Evolutionary conservation across 768 basidiomycete genomes (phyloP).

Genomic region (Termitomyces sp.): DNA sequence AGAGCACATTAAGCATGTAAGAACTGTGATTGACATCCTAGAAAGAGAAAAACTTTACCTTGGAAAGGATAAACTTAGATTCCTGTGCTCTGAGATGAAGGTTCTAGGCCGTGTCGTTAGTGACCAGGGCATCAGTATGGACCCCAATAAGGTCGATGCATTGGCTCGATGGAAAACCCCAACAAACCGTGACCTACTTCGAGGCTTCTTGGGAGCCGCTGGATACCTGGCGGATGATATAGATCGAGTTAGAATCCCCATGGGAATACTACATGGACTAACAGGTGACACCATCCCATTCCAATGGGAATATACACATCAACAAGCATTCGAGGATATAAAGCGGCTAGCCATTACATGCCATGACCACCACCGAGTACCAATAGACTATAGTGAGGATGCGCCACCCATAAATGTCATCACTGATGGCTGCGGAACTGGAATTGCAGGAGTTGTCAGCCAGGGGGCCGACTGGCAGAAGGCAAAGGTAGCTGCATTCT

Average conservation of each 20-base stretch:
- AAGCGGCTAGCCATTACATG: not conserved
- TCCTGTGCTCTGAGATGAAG: not conserved
- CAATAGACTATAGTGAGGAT: no score
- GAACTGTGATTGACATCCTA: not conserved
- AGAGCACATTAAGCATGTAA: not conserved
- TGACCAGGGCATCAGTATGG: not conserved
- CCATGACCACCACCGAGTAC: no score
- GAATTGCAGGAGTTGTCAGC: no score
- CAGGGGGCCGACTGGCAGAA: no score
- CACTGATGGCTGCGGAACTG: not conserved
- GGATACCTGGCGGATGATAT: not conserved
- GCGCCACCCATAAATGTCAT: not conserved
- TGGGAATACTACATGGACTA: not conserved
- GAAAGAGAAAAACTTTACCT: not conserved
- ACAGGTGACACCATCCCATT: not conserved
- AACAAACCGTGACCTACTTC: not conserved
- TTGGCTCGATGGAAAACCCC: not conserved
- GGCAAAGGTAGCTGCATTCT: no score
- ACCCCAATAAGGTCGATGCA: not conserved
- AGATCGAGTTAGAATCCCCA: not conserved
- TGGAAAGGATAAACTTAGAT: not conserved
- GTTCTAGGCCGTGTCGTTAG: not conserved
- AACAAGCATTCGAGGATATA: not conserved
- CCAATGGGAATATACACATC: no score
- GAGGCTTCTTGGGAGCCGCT: not conserved